Evolutionary conservation across 2,329 filamentous ascomycete species (phyloP), one percentile per base, ranked within the genome.

Genomic region (Penicillium italicum): DNA sequence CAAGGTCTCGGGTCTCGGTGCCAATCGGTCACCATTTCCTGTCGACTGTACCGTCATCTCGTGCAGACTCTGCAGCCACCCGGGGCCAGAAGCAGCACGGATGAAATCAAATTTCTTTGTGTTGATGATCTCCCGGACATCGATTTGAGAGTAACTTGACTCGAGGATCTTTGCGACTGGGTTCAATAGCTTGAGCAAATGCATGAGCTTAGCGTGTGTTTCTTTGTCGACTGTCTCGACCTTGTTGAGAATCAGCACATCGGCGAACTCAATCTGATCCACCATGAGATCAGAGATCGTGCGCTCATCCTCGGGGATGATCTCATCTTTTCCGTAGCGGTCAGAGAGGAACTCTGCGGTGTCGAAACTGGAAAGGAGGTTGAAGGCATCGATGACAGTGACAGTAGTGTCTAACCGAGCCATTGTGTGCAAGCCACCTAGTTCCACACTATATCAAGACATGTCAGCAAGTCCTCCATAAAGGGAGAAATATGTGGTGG

Each of bases 231-330:
- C 83, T 57, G 84, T 82, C 57, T 89, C 86, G 6, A 82, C 76
- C 70, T 90, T 90, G 73, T 90, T 90, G 20, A 90, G 73, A 4
- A 90, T 79, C 14, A 90, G 80, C 7, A 90, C 86, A 61, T 90
- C 86, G 0, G 87, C 86, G 62, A 91, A 91, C 70, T 91, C 88
- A 56, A 90, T 88, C 65, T 90, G 87, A 62, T 90, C 87, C 0
- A 89, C 86, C 80, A 90, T 88, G 0, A 91, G 78, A 61, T 90
- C 87, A 0, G 86, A 89, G 2, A 91, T 87, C 0, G 86, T 90
- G 0, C 87, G 77, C 61, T 91, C 86, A 57, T 91, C 88, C 61
- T 90, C 87, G 0, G 82, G 69, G 5, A 82, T 77, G 1, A 86
- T 82, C 28, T 87, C 84, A 5, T 85, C 79, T 12, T 77, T 70